Percentiles rank a stretch among this genome's conserved stretches.
Evolutionary conservation across 2,329 filamentous ascomycete species (phyloP).

Genomic region (Scortechinia acanthostroma): DNA sequence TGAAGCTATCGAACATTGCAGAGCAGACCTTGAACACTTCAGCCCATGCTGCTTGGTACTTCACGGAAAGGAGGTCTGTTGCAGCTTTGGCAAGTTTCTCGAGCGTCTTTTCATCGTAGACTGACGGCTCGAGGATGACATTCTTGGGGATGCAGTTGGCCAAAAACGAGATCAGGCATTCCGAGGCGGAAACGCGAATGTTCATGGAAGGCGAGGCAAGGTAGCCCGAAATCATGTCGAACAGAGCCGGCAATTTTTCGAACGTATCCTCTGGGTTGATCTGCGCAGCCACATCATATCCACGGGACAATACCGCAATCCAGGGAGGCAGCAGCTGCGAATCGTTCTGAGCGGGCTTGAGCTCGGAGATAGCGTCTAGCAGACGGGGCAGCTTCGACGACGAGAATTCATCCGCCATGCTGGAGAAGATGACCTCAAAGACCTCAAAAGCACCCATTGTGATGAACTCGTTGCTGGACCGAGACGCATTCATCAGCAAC

Average conservation of each 20-base stretch:
- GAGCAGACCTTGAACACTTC: slow-evolving; percentile 86
- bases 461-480: slow-evolving; percentile 87
- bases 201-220: slow-evolving; percentile 83
- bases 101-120: slow-evolving; percentile 84
- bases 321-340: slow-evolving; percentile 90
- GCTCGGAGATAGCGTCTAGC: slow-evolving; percentile 82
- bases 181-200: slow-evolving; percentile 86
- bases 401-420: slow-evolving; percentile 81
- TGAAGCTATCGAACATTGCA: slow-evolving; percentile 78
- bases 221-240: slow-evolving; percentile 72
- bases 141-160: slow-evolving; percentile 80
- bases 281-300: slow-evolving; percentile 87
- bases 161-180: slow-evolving; percentile 88
- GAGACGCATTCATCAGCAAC: slow-evolving; percentile 78
- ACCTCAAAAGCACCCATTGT: slow-evolving; percentile 95
- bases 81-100: slow-evolving; percentile 72
- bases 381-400: slow-evolving; percentile 84
- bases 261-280: slow-evolving; percentile 87
- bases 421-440: slow-evolving; percentile 92
- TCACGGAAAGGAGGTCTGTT: slow-evolving; percentile 73
- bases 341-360: slow-evolving; percentile 87
- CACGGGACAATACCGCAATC: slow-evolving; percentile 90
- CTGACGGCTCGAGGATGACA: slow-evolving; percentile 78
- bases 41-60: slow-evolving; percentile 89
- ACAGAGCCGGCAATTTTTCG: slow-evolving; percentile 78